Evolutionary conservation across 2,329 filamentous ascomycete species (phyloP).

Genomic region (Phoma sp.): DNA sequence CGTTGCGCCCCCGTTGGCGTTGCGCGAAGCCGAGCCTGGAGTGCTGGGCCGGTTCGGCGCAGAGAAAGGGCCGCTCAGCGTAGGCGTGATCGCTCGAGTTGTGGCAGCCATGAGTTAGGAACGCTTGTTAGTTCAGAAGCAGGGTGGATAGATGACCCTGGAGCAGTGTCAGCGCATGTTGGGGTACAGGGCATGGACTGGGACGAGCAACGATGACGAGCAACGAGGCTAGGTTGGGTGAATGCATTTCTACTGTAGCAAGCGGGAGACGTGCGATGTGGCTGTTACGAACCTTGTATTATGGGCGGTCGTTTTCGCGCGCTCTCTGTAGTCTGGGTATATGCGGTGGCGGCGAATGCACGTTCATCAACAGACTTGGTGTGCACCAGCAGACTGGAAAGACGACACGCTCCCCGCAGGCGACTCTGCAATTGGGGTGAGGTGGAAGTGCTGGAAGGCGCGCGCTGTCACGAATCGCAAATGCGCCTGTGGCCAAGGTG

Average conservation of each 20-base stretch:
- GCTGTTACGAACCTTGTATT: constrained; percentile 32
- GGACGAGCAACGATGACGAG: background rate
- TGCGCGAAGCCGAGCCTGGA: constrained; percentile 43
- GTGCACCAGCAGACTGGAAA: constrained; percentile 19
- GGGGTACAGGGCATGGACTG: background rate
- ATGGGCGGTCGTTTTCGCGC: constrained; percentile 20
- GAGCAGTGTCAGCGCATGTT: constrained; percentile 17
- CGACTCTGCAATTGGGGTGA: constrained; percentile 26
- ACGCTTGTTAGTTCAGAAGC: background rate
- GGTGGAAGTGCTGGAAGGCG: constrained; percentile 13
- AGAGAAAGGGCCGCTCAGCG: constrained; percentile 49
- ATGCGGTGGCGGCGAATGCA: constrained; percentile 6
- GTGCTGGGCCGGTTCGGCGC: constrained; percentile 50
- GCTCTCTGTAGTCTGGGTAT: constrained; percentile 12
- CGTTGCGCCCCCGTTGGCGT: constrained; percentile 37
- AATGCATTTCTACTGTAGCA: constrained; percentile 1
- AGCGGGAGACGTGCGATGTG: constrained; percentile 1
- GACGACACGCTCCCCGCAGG: constrained; percentile 16
- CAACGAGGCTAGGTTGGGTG: background rate
- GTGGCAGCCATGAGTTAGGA: constrained; percentile 51
- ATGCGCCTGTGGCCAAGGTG: constrained; percentile 22
- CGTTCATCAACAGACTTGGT: constrained; percentile 22
- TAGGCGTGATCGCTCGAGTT: constrained; percentile 53
- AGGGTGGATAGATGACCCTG: constrained; percentile 7
- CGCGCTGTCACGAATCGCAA: constrained; percentile 15